phyloP scores from a whole-genome alignment of 2,329 filamentous ascomycete species.

The Elsinoe perseae region DNA sequence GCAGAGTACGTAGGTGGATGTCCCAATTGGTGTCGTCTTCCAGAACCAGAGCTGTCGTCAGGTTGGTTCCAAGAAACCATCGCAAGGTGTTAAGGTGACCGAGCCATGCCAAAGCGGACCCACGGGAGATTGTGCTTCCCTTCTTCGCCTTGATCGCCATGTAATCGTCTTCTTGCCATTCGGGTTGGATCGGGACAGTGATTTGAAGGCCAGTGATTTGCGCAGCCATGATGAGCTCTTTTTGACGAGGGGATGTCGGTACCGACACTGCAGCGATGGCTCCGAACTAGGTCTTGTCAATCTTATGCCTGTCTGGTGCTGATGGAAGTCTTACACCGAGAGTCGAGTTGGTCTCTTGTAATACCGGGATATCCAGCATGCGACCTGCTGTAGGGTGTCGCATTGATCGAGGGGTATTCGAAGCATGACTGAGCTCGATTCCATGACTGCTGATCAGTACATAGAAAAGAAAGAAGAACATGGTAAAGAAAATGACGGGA shows the following conservation, averaged over 20 bases:
- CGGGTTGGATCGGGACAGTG: slow-evolving; percentile 32
- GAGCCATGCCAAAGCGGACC: slow-evolving; percentile 36
- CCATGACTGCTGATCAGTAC: slow-evolving; percentile 10
- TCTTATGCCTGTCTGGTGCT: neutral
- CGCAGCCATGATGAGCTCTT: slow-evolving; percentile 31
- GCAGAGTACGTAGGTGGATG: slow-evolving; percentile 37
- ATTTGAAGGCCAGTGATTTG: slow-evolving; percentile 34
- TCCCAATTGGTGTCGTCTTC: slow-evolving; percentile 43
- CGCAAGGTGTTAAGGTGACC: slow-evolving; percentile 34
- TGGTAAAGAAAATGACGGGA: slow-evolving; percentile 13
- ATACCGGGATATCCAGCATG: slow-evolving; percentile 10
- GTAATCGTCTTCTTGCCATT: slow-evolving; percentile 33
- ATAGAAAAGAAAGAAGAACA: slow-evolving; percentile 10
- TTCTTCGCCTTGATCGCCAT: slow-evolving; percentile 24
- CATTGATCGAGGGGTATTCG: neutral
- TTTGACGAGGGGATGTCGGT: slow-evolving; percentile 28
- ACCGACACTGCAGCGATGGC: slow-evolving; percentile 34
- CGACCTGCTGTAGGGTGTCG: slow-evolving; percentile 9
- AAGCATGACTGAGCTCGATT: neutral
- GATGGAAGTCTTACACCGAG: slow-evolving; percentile 17
- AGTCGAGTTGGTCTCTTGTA: slow-evolving; percentile 18
- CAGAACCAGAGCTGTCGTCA: slow-evolving; percentile 37
- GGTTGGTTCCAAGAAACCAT: slow-evolving; percentile 36
- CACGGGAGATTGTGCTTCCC: slow-evolving; percentile 29
- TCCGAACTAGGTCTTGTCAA: slow-evolving; percentile 27